phyloP scores from a whole-genome alignment of 2,329 filamentous ascomycete genomes.

The Fusarium algeriense region DNA sequence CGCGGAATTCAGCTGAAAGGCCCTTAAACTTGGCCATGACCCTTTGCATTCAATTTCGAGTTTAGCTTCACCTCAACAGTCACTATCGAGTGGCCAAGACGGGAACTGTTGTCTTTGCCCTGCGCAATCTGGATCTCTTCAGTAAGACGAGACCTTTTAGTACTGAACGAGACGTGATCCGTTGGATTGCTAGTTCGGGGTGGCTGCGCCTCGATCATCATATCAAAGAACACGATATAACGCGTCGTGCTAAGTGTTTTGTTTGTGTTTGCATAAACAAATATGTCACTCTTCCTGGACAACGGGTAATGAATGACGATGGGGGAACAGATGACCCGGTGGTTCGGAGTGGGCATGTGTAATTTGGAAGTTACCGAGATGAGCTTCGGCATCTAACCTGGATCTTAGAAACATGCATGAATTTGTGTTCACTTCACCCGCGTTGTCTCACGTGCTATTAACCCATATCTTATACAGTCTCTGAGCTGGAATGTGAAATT shows the following conservation, averaged over 20 bases:
- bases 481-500: conserved; percentile 23
- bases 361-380: conserved; percentile 40
- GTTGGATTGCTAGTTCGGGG: conserved; percentile 4
- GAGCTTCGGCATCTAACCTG: conserved; percentile 26
- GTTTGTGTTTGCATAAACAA: conserved; percentile 34
- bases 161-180: conserved; percentile 16
- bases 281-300: conserved; percentile 10
- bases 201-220: conserved; percentile 6
- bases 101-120: conserved; percentile 22
- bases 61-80: conserved; percentile 5
- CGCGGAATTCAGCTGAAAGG: conserved; percentile 12
- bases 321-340: conserved; percentile 25
- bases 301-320: conserved; percentile 39
- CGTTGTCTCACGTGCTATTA: conserved; percentile 20
- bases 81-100: conserved; percentile 28
- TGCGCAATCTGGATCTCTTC: conserved; percentile 8
- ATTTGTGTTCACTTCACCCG: conserved; percentile 8
- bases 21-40: conserved; percentile 10
- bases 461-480: conserved; percentile 16
- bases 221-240: conserved; percentile 9
- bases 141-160: conserved; percentile 4
- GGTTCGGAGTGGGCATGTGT: conserved; percentile 30
- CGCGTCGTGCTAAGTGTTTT: conserved; percentile 22
- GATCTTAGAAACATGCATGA: conserved; percentile 25
- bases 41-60: conserved; percentile 5